These are phyloP conservation scores for Trichoderma asperelloides DNA, from an alignment of 495 filamentous ascomycete genomes.

Conservation along the genomic window DNA sequence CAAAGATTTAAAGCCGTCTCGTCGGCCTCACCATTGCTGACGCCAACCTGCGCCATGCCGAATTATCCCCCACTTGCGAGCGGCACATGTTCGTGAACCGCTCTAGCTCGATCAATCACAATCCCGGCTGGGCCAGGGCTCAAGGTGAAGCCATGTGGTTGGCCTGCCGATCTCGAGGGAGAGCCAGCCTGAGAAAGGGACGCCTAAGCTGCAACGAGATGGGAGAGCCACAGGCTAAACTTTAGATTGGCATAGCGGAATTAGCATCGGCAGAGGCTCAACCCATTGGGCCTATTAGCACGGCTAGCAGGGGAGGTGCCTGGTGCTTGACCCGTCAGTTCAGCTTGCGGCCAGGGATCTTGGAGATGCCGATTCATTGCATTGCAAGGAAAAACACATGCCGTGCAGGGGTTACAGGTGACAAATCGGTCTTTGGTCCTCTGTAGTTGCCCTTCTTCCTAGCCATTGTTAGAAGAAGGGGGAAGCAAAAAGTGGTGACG, in stretches of 20 bases:
- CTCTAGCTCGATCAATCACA: background rate
- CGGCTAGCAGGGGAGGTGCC: background rate
- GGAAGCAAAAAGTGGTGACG: too few species aligned
- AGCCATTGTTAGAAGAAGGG: too few species aligned
- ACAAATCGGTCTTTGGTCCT: too few species aligned
- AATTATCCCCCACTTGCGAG: background rate
- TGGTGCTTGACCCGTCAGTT: background rate
- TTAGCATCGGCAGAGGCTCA: background rate
- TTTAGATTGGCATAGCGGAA: background rate
- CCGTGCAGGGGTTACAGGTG: too few species aligned
- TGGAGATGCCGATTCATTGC: background rate
- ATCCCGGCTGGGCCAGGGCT: background rate
- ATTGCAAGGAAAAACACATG: too few species aligned
- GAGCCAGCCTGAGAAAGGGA: background rate
- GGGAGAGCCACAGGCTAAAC: background rate
- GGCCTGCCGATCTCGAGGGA: background rate
- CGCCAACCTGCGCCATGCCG: background rate
- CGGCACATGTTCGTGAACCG: background rate
- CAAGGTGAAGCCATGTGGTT: background rate
- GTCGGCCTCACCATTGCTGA: background rate
- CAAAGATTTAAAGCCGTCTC: background rate
- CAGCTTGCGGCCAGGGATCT: background rate
- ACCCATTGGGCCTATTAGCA: background rate
- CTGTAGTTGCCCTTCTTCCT: too few species aligned
- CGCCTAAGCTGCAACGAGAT: background rate